Evolutionary conservation across 306 rosid genomes (phyloP), one percentile per base, ranked within the genome.

Genomic region (Acacia confusa): DNA sequence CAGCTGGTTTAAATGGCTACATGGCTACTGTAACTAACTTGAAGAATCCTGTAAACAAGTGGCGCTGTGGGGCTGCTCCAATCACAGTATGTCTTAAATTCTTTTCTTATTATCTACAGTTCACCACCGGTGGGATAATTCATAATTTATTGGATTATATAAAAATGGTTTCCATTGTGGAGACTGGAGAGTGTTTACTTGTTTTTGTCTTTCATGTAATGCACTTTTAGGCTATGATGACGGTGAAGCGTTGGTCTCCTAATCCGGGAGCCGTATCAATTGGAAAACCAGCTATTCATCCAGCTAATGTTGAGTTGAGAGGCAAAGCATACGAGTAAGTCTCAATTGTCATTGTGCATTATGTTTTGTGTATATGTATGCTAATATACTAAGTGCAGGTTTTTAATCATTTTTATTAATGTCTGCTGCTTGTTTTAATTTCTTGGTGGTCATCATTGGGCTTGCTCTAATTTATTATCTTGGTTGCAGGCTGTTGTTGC

Each of bases 261-360:
- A 92, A 88, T 84, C 98, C 97, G 0, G 96, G 92, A 40, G 80
- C 97, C 43, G 20, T 84, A 47, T 89, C 97, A 7, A 86, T 93
- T 73, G 99, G 99, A 81, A 93, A 93, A 85, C 99, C 99, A 78
- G 98, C 97, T 34, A 95, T 95, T 81, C 97, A 92, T 83, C 98
- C 99, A 50, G 92, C 97, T 66, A 86, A 88, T n/a, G 99, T 95
- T 77, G 99, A 95, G 72, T 87, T 95, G 91, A 95, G 89, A 91
- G 98, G 99, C 91, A 96, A 93, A 92, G 90, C 92, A 76, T 96
- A 96, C 2, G 98, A 89, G 99, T 96, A 88, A 86, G 99, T 83
- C 30, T 27, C n/a, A 57, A 43, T 77, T 50, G 43, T 65, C 36
- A 9, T 69, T 41, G 52, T 60, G 52, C 28, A 16, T 24, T 43